These are phyloP conservation scores for Apiotrichum laibachii DNA, from an alignment of 1,284 basidiomycete genomes.

Conservation along the genomic window DNA sequence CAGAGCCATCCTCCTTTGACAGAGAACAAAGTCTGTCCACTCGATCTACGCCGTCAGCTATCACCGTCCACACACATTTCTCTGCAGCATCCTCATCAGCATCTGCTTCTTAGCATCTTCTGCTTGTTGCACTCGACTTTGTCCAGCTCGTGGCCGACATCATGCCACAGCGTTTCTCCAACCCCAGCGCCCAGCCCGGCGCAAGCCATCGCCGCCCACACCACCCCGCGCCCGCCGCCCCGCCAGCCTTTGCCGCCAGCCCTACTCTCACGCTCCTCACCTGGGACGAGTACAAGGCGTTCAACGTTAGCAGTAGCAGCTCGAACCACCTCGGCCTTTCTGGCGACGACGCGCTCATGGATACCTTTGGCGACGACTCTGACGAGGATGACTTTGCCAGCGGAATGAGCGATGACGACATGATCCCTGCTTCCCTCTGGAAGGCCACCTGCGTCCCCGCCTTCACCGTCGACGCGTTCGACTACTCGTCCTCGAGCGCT, in stretches of 20 bases:
- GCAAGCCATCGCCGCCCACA: too few relatives aligned
- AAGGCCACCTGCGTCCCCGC: background rate
- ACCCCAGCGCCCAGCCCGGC: too few relatives aligned
- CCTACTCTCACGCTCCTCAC: background rate
- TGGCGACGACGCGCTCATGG: background rate
- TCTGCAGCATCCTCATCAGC: too few relatives aligned
- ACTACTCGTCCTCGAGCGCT: background rate
- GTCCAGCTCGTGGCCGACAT: too few relatives aligned
- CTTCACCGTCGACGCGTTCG: background rate
- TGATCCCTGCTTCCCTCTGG: background rate
- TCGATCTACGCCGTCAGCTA: too few relatives aligned
- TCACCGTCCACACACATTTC: too few relatives aligned
- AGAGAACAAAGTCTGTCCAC: too few relatives aligned
- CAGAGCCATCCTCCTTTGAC: too few relatives aligned
- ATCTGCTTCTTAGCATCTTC: too few relatives aligned
- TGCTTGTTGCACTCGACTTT: too few relatives aligned
- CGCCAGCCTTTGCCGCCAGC: background rate
- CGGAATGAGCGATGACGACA: background rate
- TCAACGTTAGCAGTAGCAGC: background rate
- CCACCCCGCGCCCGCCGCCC: background rate
- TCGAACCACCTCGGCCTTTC: background rate
- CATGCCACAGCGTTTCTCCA: too few relatives aligned
- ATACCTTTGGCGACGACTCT: background rate
- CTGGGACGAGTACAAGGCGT: conserved; percentile 2
- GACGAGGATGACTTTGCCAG: background rate